Evolutionary conservation across 306 rosid genomes (phyloP), one percentile per base, ranked within the genome.

Genomic region (Malus sylvestris): DNA sequence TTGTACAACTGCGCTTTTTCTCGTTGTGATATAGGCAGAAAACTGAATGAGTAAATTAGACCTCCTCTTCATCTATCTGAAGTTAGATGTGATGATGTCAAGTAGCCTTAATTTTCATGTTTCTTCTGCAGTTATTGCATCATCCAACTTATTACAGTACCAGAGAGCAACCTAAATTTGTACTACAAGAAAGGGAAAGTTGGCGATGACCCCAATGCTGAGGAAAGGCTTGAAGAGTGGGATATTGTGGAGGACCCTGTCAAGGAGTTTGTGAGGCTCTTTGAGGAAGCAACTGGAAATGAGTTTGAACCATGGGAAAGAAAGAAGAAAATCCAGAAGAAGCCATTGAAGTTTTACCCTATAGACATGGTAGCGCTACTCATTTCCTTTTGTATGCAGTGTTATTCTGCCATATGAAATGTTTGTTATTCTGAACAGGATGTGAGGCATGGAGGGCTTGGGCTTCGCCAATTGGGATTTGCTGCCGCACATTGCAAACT

Each of bases 281-380:
- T 92, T 62, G 88, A 92, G 83, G 97, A 92, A 72, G 73, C 80
- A 67, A 89, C 98, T 4, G 96, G 95, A 29, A 92, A 90, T 75
- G 88, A 95, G 49, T 89, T 95, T 65, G 91, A 89, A 74, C 74
- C 90, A 30, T 92, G 96, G 98, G 97, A 92, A 87, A 88, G 80
- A 74, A 93, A 95, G 82, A 88, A 91, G 79, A 85, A 85, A 74
- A 86, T 95, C 76, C 86, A 86, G 82, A 95, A 86, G 82, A 95
- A 90, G 80, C 92, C 82, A 1, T 66, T 79, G 73, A 90, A 86
- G 81, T 95, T 90, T 90, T 90, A 76, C 74, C 97, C 96, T 15
- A 81, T 89, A 20, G 96, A 89, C 86, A 89, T 94, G 97, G 97
- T 94, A 86, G 38, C 32, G 23, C 44, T 20, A 44, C 69, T 19